Evolutionary conservation across 768 basidiomycete genomes (phyloP).

Genomic region (Auriscalpium vulgare): DNA sequence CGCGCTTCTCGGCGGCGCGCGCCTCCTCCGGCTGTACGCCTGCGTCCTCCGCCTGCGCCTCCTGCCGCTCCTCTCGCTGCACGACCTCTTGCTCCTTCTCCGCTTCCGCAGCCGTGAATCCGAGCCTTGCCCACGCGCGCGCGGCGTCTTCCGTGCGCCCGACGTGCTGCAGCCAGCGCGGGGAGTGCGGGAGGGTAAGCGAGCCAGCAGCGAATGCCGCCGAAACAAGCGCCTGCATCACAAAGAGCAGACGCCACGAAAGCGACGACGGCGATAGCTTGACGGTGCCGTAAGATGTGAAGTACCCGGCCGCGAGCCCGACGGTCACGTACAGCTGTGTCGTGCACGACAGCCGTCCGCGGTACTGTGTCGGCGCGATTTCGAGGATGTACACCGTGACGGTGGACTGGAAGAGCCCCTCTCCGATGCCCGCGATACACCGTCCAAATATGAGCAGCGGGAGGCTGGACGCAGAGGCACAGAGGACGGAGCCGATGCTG

Average conservation of each 20-base stretch:
- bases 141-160: slow-evolving; percentile 28
- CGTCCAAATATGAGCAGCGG: slow-evolving; percentile 35
- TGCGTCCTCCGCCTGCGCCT: background rate
- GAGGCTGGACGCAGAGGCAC: slow-evolving; percentile 27
- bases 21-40: no score
- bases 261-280: slow-evolving; percentile 19
- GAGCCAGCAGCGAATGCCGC: slow-evolving; percentile 23
- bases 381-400: slow-evolving; percentile 34
- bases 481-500: slow-evolving; percentile 33
- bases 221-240: slow-evolving; percentile 25
- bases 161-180: slow-evolving; percentile 33
- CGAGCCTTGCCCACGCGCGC: slow-evolving; percentile 18
- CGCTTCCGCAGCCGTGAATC: slow-evolving; percentile 18
- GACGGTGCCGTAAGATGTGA: slow-evolving; percentile 33
- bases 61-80: background rate
- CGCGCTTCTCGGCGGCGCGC: background rate
- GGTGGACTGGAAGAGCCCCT: slow-evolving; percentile 36
- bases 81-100: slow-evolving; percentile 23
- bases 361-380: slow-evolving; percentile 33
- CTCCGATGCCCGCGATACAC: slow-evolving; percentile 36
- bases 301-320: slow-evolving; percentile 30
- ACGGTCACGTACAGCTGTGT: slow-evolving; percentile 36
- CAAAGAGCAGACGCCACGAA: slow-evolving; percentile 33
- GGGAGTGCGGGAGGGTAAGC: slow-evolving; percentile 30
- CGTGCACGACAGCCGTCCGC: slow-evolving; percentile 32